These are phyloP conservation scores for Cytospora paraplurivora DNA, from an alignment of 2,329 filamentous ascomycete species.

Conservation along the genomic window DNA sequence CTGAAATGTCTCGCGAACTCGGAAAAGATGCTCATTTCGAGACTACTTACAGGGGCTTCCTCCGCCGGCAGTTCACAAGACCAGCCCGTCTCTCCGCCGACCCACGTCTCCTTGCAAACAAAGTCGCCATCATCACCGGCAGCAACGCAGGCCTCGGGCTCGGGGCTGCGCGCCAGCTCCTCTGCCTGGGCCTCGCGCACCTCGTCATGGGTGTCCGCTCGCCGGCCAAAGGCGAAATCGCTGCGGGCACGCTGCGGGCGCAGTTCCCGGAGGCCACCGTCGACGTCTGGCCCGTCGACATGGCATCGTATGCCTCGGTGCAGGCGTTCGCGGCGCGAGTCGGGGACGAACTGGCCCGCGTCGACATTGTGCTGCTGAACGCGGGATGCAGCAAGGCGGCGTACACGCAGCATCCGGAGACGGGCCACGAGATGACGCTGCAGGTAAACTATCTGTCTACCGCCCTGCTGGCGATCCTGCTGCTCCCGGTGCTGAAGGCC, in stretches of 20 bases:
- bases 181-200: constrained; percentile 38
- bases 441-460: constrained; percentile 34
- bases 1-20: too few species aligned
- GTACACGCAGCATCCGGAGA: background rate
- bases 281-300: constrained; percentile 21
- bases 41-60: too few species aligned
- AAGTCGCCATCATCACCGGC: constrained; percentile 47
- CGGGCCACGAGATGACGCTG: constrained; percentile 29
- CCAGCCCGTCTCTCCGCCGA: too few species aligned
- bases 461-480: constrained; percentile 28
- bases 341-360: constrained; percentile 35
- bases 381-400: constrained; percentile 31
- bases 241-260: constrained; percentile 23
- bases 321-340: constrained; percentile 31
- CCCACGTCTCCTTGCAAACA: too few species aligned
- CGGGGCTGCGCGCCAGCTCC: constrained; percentile 43
- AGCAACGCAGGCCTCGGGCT: constrained; percentile 47
- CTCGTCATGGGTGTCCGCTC: constrained; percentile 47
- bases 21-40: too few species aligned
- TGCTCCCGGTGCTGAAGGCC: constrained; percentile 30
- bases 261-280: background rate
- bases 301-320: constrained; percentile 19
- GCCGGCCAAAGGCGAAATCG: constrained; percentile 34
- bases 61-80: too few species aligned
- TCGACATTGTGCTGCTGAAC: constrained; percentile 46